These are phyloP conservation scores for Chaetomium sp. DNA, from an alignment of 2,329 filamentous ascomycete species.

Conservation along the genomic window DNA sequence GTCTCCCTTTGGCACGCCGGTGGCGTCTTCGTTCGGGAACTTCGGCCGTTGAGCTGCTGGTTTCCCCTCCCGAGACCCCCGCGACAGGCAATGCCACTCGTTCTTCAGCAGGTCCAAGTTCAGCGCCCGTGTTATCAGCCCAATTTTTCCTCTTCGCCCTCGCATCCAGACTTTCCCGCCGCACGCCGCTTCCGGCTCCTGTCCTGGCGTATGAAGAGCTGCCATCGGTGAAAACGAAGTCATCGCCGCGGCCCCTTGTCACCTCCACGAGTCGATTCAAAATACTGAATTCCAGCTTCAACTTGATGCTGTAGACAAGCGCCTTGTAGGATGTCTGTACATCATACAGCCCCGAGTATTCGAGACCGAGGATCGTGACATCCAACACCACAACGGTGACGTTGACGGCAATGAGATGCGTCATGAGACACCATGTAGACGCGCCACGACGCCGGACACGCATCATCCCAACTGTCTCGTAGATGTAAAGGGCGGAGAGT, in stretches of 20 bases:
- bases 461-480: conserved; percentile 45
- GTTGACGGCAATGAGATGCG: conserved; percentile 43
- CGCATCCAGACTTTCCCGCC: no score
- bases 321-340: conserved; percentile 16
- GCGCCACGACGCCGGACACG: conserved; percentile 34
- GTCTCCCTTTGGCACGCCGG: no score
- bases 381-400: conserved; percentile 33
- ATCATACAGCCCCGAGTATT: conserved; percentile 17
- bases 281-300: conserved; percentile 22
- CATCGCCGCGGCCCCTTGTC: not conserved
- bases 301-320: conserved; percentile 20
- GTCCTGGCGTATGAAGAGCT: not conserved
- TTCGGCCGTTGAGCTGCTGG: no score
- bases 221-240: not conserved
- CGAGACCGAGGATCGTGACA: conserved; percentile 28
- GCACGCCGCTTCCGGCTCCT: not conserved
- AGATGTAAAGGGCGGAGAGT: conserved; percentile 48
- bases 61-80: no score
- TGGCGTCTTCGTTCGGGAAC: no score
- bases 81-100: no score
- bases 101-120: no score
- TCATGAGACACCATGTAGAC: conserved; percentile 37
- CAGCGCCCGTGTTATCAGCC: no score
- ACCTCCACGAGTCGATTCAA: conserved; percentile 20
- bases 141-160: no score